A percentile compares a stretch with the other conserved stretches of the same genome.
Evolutionary conservation across 768 basidiomycete species (phyloP).

Genomic region (Tricholoma sp.): DNA sequence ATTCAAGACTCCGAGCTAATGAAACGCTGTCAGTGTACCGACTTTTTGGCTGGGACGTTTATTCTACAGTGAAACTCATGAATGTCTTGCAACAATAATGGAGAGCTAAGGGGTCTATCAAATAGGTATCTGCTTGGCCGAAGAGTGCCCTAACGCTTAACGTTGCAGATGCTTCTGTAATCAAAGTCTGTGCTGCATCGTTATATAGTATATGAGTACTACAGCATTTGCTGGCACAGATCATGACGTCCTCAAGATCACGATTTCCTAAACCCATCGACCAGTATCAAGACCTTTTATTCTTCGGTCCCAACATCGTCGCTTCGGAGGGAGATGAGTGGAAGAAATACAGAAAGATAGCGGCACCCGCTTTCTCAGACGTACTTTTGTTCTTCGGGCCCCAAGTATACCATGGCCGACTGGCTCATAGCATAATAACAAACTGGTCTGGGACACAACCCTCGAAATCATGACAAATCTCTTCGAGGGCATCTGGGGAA

Average conservation of each 20-base stretch:
- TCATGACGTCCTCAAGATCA: constrained; percentile 41
- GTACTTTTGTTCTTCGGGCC: constrained; percentile 21
- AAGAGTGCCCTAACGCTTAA: constrained; percentile 15
- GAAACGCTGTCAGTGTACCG: not conserved
- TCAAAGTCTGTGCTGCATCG: constrained; percentile 28
- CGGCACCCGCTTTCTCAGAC: constrained; percentile 63
- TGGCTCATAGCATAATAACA: constrained; percentile 35
- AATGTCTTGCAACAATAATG: not conserved
- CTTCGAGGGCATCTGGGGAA: constrained; percentile 44
- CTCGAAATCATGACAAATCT: constrained; percentile 37
- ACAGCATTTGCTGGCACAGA: constrained; percentile 27
- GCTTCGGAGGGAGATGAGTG: constrained; percentile 59
- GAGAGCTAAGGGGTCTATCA: not conserved
- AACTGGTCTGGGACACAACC: constrained; percentile 45
- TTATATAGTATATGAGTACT: not conserved
- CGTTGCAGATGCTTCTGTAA: constrained; percentile 34
- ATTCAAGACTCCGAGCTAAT: not conserved
- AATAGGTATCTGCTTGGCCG: constrained; percentile 24
- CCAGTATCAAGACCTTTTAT: constrained; percentile 37
- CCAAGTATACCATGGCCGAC: not conserved
- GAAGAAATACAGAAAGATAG: constrained; percentile 60
- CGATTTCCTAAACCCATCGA: constrained; percentile 55
- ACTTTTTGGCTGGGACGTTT: constrained; percentile 22
- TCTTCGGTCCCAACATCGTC: constrained; percentile 63
- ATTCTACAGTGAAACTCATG: constrained; percentile 24